Conservation (phyloP, 129 eudicot species). For the Scalesia atractyloides region DNA sequence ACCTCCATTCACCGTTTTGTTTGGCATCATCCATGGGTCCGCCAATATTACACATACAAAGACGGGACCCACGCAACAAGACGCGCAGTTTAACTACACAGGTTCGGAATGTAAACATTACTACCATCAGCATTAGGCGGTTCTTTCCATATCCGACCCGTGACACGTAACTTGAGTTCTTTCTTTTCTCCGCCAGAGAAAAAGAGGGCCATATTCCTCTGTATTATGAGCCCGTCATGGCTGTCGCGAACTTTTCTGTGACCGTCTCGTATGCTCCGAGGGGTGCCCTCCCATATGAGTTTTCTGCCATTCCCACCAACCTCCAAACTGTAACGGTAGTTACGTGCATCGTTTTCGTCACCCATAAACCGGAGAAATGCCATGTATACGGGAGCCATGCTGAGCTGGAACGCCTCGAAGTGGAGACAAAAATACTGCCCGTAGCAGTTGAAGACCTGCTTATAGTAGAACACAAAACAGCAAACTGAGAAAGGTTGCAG, state of each 20-base stretch:
- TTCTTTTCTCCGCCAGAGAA: constrained; percentile 85
- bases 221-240: constrained; percentile 84
- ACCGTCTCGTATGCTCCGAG: constrained; percentile 79
- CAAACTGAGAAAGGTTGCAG: constrained; percentile 7
- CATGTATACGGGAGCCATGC: constrained; percentile 83
- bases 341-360: constrained; percentile 69
- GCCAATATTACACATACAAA: not conserved
- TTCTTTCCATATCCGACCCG: constrained; percentile 93
- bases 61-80: not conserved
- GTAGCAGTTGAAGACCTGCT: constrained; percentile 79
- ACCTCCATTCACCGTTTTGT: constrained; percentile 28
- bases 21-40: not conserved
- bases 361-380: constrained; percentile 91
- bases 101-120: constrained; percentile 57
- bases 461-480: not conserved
- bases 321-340: constrained; percentile 79
- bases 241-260: constrained; percentile 85
- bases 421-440: constrained; percentile 85
- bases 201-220: constrained; percentile 86
- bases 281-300: constrained; percentile 84
- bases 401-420: constrained; percentile 80
- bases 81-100: constrained; percentile 42
- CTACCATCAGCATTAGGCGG: constrained; percentile 61
- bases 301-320: constrained; percentile 90
- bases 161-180: constrained; percentile 80